A percentile compares a stretch with the other conserved stretches of the same genome.
These are phyloP conservation scores for Aspergillaceae sp. DNA, from an alignment of 2,329 filamentous ascomycete genomes.

Conservation along the genomic window DNA sequence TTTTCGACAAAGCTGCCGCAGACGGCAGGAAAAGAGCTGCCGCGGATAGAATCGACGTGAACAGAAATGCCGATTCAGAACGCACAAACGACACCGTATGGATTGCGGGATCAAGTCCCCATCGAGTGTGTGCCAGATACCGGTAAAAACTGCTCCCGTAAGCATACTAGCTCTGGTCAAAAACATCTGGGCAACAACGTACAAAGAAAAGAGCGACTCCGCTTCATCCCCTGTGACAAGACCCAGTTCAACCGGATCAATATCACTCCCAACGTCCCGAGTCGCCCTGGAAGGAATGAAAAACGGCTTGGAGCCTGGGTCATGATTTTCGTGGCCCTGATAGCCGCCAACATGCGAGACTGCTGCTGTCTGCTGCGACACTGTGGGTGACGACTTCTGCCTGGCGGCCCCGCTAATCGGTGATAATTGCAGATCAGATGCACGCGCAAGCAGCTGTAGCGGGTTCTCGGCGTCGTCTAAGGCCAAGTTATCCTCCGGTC, in stretches of 20 bases:
- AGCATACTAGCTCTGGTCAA: background rate
- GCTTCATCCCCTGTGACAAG: conserved; percentile 60
- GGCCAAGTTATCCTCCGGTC: conserved; percentile 46
- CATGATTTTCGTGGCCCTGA: conserved; percentile 1
- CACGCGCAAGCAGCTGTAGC: conserved; percentile 62
- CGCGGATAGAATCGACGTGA: conserved; percentile 61
- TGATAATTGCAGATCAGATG: conserved; percentile 58
- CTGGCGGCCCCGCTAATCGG: conserved; percentile 22
- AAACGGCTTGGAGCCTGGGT: conserved; percentile 48
- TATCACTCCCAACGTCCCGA: conserved; percentile 54
- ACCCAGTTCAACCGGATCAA: conserved; percentile 62
- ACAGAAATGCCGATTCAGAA: conserved; percentile 59
- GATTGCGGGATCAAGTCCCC: conserved; percentile 61
- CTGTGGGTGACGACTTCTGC: conserved; percentile 16
- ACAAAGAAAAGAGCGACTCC: conserved; percentile 57
- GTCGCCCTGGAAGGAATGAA: conserved; percentile 58
- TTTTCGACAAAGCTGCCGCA: conserved; percentile 55
- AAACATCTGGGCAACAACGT: conserved; percentile 21
- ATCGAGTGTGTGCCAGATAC: conserved; percentile 62
- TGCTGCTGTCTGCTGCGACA: conserved; percentile 34
- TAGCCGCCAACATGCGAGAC: background rate
- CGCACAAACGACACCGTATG: conserved; percentile 60
- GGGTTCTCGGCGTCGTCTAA: conserved; percentile 69
- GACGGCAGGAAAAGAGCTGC: conserved; percentile 60
- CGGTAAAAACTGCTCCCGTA: conserved; percentile 51